Evolutionary conservation across 1,139 yeast genomes (phyloP).

Genomic region (Eremothecium gossypii): DNA sequence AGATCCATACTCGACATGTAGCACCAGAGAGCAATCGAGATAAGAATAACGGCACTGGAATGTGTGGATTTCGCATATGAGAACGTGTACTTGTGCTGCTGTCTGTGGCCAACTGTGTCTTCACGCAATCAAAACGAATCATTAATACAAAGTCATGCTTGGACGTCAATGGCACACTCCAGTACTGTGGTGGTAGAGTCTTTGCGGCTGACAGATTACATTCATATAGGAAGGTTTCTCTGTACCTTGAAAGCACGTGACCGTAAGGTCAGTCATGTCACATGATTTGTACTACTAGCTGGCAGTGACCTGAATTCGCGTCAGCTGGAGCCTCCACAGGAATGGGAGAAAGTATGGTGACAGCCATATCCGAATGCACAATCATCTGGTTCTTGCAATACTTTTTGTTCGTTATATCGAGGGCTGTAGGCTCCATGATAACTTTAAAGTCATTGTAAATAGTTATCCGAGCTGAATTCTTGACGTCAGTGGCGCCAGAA

Average conservation of each 20-base stretch:
- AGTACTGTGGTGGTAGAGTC: too few relatives aligned
- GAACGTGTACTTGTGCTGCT: too few relatives aligned
- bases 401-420: slow-evolving; percentile 1
- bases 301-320: background rate
- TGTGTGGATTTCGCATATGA: too few relatives aligned
- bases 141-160: too few relatives aligned
- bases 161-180: too few relatives aligned
- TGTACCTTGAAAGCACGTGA: background rate
- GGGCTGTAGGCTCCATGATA: background rate
- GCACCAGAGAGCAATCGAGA: too few relatives aligned
- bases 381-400: background rate
- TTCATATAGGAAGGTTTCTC: too few relatives aligned
- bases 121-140: too few relatives aligned
- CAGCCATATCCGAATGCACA: slow-evolving; percentile 3
- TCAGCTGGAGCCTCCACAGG: background rate
- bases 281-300: slow-evolving; percentile 1
- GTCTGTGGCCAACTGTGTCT: too few relatives aligned
- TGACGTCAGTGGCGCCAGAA: background rate
- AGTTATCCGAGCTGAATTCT: background rate
- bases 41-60: too few relatives aligned
- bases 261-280: background rate
- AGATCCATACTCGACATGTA: too few relatives aligned
- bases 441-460: background rate
- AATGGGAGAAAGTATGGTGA: background rate
- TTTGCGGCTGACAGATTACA: too few relatives aligned